Base-by-base conservation (phyloP, 2,329 filamentous ascomycete species). In the Thelonectria olida region DNA sequence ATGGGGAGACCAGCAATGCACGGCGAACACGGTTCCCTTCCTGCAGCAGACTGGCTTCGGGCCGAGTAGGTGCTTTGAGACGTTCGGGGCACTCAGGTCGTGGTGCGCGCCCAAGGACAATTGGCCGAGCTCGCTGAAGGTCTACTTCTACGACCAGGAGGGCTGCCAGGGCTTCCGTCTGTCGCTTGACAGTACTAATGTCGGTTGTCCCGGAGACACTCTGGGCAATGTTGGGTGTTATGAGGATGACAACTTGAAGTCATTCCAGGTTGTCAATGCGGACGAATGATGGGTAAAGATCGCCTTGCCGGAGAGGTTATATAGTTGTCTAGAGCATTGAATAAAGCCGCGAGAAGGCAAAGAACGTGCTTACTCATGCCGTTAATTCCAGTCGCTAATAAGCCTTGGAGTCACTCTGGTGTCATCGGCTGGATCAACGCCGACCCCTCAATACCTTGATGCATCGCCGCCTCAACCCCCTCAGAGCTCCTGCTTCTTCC, bases 101-200 rank as follows among this genome's bases (percentile, higher is more conserved):
- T 54, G 52, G 52, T 54, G 52, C 22, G 52, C 52, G 5, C 52
- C 52, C 1, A 15, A 27, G 20, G 27, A 47, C 7, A 17, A n/a
- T 6, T 54, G 52, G 52, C 52, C 52, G 4, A 36, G 22, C 10
- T 54, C 52, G 7, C 52, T 54, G 28, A 54, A 47, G 42, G 42
- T 54, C 20, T 34, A 27, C 9, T 48, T 54, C 12, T 54, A 54
- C 19, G 31, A 54, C n/a, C 15, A 22, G 5, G 52, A 54, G 20
- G 31, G 42, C 22, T 54, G 52, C 22, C 31, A 36, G 15, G 52
- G 52, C 6, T 38, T 19, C 13, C 31, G 27, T 5, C 22, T 47
- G 7, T 15, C 42, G 20, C 13, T 54, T 13, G 34, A 34, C 4
- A 25, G 15, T 12, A 22, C 31, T 1, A 22, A 48, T 7, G 44